Base-by-base conservation (phyloP, 2,329 filamentous ascomycete genomes). In the Phyllosticta capitalensis region DNA sequence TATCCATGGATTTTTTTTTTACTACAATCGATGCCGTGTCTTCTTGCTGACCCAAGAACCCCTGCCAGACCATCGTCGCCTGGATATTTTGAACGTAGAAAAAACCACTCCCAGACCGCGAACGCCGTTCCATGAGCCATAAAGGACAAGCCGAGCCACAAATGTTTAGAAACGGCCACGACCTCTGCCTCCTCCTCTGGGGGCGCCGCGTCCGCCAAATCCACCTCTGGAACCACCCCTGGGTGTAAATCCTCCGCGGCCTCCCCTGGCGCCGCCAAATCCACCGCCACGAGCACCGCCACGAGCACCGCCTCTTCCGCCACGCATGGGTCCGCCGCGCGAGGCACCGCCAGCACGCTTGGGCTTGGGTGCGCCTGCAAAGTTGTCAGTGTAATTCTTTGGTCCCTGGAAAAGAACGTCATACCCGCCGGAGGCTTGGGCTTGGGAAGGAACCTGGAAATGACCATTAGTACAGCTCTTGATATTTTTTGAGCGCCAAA, bases 361-460 rank as follows among this genome's bases (percentile, higher is more conserved):
- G 61, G 86, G 80, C 78, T 88, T 90, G 71, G 76, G 74, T 63
- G 86, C 83, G 69, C 88, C 87, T 66, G 77, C 5, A 79, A 53
- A 20, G 58, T 55, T 56, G 51, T 70, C 62, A 66, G 66, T 60
- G 51, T 22, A 50, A 48, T 62, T 52, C 24, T 60, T 45, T 9
- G 61, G 59, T 52, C 55, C 19, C 20, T 14, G 21, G 52, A 33
- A 56, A 19, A 24, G 12, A 7, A n/a, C 7, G 24, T 63, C 67
- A 61, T 71, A 76, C 79, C 80, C 68, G 80, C 81, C 61, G 78
- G 78, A 55, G 82, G 78, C 81, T 96, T 96, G 59, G 92, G 92
- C 81, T 92, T 96, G 64, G 94, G 94, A 61, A 97, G 80, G 82
- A 99, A 99, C 68, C 82, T 84, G 59, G 57, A 56, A 26, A 51